Evolutionary conservation across 2,329 filamentous ascomycete genomes (phyloP).

Genomic region (Stylonectria norvegica): DNA sequence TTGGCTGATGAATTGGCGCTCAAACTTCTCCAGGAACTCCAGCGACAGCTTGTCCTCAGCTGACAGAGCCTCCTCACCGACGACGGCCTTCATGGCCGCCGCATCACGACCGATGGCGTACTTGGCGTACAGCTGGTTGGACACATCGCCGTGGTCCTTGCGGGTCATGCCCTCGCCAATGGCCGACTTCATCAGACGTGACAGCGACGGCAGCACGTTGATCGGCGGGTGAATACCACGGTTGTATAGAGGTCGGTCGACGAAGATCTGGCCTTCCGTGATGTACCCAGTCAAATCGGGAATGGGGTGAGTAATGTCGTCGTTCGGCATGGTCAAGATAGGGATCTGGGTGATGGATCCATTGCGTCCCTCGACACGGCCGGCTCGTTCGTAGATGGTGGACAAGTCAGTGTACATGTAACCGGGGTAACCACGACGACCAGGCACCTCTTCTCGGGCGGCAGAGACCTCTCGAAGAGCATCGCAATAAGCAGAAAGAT

Average conservation of each 20-base stretch:
- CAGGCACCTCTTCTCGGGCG: conserved; percentile 96
- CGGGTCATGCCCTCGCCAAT: conserved; percentile 97
- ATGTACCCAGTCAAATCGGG: conserved; percentile 99
- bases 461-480: conserved; percentile 98
- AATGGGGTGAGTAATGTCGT: conserved; percentile 98
- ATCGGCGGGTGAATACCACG: conserved; percentile 98
- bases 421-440: conserved; percentile 98
- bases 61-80: conserved; percentile 94
- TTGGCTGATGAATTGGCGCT: conserved; percentile 90
- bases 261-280: conserved; percentile 97
- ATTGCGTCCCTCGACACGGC: conserved; percentile 93
- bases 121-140: conserved; percentile 99
- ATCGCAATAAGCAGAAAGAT: conserved; percentile 97
- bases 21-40: conserved; percentile 98
- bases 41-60: conserved; percentile 96
- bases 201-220: conserved; percentile 96
- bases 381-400: conserved; percentile 98
- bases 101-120: conserved; percentile 99
- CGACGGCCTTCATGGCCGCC: conserved; percentile 98
- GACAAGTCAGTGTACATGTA: conserved; percentile 99
- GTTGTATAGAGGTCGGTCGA: conserved; percentile 91
- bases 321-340: conserved; percentile 99
- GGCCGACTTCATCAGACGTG: conserved; percentile 99
- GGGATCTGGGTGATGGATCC: conserved; percentile 99
- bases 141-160: conserved; percentile 96